Conservation (phyloP, 345 rosid genomes). For the Leavenworthia alabamica region DNA sequence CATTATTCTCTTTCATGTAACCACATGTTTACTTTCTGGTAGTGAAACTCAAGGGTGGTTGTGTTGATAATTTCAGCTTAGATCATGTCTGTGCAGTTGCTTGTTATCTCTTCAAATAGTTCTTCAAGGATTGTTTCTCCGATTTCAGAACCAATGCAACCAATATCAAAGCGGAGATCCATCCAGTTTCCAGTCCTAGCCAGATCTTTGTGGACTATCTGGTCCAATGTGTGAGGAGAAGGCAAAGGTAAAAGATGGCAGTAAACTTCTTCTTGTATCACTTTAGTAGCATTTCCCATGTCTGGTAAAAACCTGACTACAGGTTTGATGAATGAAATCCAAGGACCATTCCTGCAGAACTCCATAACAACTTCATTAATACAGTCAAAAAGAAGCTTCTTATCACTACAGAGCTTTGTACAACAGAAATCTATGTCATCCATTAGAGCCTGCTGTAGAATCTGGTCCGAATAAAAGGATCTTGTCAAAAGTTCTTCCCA, state of each 20-base stretch:
- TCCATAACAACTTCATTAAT: slow-evolving; percentile 72
- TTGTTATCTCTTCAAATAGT: slow-evolving; percentile 48
- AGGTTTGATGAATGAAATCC: slow-evolving; percentile 47
- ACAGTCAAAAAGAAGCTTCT: slow-evolving; percentile 61
- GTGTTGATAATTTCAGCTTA: slow-evolving; percentile 2
- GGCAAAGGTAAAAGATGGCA: slow-evolving; percentile 71
- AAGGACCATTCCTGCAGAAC: slow-evolving; percentile 44
- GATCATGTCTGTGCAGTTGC: slow-evolving; percentile 26
- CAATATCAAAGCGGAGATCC: slow-evolving; percentile 46
- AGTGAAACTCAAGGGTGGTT: slow-evolving; percentile 2
- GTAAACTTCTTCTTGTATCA: slow-evolving; percentile 59
- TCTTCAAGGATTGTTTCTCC: slow-evolving; percentile 56
- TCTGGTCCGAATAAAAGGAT: slow-evolving; percentile 51
- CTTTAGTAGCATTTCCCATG: slow-evolving; percentile 36
- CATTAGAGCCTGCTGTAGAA: slow-evolving; percentile 54
- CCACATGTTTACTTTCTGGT: slow-evolving; percentile 3
- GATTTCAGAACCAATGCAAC: slow-evolving; percentile 40
- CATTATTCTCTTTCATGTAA: slow-evolving; percentile 1
- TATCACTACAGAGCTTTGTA: slow-evolving; percentile 41
- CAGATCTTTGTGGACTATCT: slow-evolving; percentile 66
- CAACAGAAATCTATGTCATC: slow-evolving; percentile 49
- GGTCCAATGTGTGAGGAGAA: slow-evolving; percentile 63
- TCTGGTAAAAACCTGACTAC: slow-evolving; percentile 38
- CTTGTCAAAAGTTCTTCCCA: slow-evolving; percentile 68
- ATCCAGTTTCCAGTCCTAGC: slow-evolving; percentile 57